Evolutionary conservation across 768 basidiomycete species (phyloP), one percentile per base, ranked within the genome.

Genomic region (Termitomyces sp.): DNA sequence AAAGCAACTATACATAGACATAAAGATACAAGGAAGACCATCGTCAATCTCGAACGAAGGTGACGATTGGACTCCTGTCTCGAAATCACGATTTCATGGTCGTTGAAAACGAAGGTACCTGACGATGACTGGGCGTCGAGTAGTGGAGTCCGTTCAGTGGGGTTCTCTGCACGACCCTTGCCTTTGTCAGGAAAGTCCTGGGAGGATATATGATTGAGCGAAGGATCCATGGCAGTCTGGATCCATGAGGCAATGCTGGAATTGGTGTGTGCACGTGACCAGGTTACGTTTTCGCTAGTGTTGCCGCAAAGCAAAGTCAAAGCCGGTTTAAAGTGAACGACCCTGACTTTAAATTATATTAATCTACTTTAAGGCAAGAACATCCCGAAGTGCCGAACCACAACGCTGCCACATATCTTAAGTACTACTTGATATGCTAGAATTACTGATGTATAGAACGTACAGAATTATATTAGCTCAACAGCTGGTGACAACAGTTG

Each of bases 1-100:
- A 83, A 74, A 4, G 76, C 33, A 20, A 82, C 27, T 44, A 86
- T 65, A 62, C 80, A 84, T 48, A 85, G 36, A 31, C 72, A 73
- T 6, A 90, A 72, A 0, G 88, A 81, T 36, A 73, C 66, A n/a
- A 85, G 66, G 69, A 91, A 91, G 58, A 90, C 79, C 47, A 67
- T 67, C 1, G 71, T 68, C 9, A 84, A 72, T 54, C 70, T 73
- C 27, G 73, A 69, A 46, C 74, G 67, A 20, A 81, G 69, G 27
- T 66, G 68, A 49, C 72, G 70, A 55, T 66, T 67, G 49, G 69
- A 69, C 30, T 66, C 55, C 31, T 58, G 37, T 13, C 65, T 58
- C 16, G 72, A 42, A 27, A 13, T 42, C 22, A 46, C 27, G 22
- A 31, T 42, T 48, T 39, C 53, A 59, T 59, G 12, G 39, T 66